These are phyloP conservation scores for Starmerella ratchasimensis DNA, from an alignment of 805 yeast species.

Conservation along the genomic window DNA sequence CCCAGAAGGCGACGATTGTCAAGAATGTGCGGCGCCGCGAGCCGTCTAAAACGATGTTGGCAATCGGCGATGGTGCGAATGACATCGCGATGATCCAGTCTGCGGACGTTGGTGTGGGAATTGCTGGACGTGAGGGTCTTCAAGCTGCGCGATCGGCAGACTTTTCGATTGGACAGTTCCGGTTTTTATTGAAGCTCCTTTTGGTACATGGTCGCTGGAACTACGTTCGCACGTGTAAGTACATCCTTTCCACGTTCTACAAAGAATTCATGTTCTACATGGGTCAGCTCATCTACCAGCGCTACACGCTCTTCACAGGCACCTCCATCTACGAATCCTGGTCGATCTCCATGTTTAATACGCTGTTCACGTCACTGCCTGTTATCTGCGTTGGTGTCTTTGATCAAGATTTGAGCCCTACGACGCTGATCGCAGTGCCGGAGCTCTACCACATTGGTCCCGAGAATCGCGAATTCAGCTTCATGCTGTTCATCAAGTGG, in stretches of 20 bases:
- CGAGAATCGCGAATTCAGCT: slow-evolving; percentile 56
- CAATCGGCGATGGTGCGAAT: slow-evolving; percentile 98
- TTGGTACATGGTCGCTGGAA: slow-evolving; percentile 95
- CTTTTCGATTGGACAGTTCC: slow-evolving; percentile 87
- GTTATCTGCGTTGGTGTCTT: slow-evolving; percentile 91
- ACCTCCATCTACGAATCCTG: slow-evolving; percentile 87
- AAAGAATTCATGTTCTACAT: slow-evolving; percentile 82
- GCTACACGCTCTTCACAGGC: slow-evolving; percentile 80
- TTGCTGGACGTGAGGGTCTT: slow-evolving; percentile 91
- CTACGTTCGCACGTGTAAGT: slow-evolving; percentile 80
- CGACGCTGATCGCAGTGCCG: slow-evolving; percentile 82
- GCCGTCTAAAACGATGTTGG: slow-evolving; percentile 65
- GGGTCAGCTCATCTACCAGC: slow-evolving; percentile 76
- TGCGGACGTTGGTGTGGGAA: slow-evolving; percentile 96
- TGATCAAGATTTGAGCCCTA: slow-evolving; percentile 78
- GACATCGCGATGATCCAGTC: slow-evolving; percentile 99
- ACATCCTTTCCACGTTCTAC: slow-evolving; percentile 85
- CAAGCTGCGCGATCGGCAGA: slow-evolving; percentile 95
- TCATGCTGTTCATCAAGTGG: slow-evolving; percentile 63
- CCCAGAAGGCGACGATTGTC: slow-evolving; percentile 90
- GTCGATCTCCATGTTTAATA: slow-evolving; percentile 95
- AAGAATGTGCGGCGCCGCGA: slow-evolving; percentile 58
- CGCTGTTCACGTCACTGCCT: slow-evolving; percentile 83
- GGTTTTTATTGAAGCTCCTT: slow-evolving; percentile 65
- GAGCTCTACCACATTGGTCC: slow-evolving; percentile 74